Base-by-base conservation (phyloP, 2,329 filamentous ascomycete genomes). In the Aspergillus pseudonomiae region DNA sequence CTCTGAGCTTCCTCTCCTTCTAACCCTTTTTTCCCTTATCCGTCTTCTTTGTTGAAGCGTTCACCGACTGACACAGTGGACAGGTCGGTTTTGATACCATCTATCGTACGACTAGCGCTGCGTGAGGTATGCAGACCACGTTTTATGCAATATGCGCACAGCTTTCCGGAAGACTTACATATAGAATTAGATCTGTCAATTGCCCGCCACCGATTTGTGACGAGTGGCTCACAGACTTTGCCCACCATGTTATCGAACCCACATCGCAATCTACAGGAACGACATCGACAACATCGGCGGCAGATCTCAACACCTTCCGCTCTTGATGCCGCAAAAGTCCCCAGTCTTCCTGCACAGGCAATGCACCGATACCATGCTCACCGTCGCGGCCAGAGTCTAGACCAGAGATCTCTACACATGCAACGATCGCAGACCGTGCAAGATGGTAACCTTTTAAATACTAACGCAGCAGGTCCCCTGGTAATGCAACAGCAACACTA, bases 401-500 rank as follows among this genome's bases (percentile, higher is more conserved):
- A 96, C 81, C 91, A 87, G 69, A 83, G 88, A 80, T 84, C 85
- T 80, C 85, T 82, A 77, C 76, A 80, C 85, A 79, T 82, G 82
- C 78, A 81, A 73, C 77, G 79, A 77, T 72, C 72, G 73, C 70
- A 73, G 71, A 62, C 73, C 73, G 68, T 80, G 74, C 84, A 85
- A 80, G 83, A 84, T 70, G 82, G 83, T 73, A 76, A 73, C 70
- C 80, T 78, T 82, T 81, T 85, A 66, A 84, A 82, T 81, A 87
- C 81, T 78, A 83, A 82, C 77, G 77, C 81, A 83, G 82, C 82
- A 85, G 80, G 83, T 83, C 65, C 71, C 74, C 83, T 81, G 90
- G 91, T 92, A 91, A 86, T 90, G 89, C 92, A 94, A 88, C 88
- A 92, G 89, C 91, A 93, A 84, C 88, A 88, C 86, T 65, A 72